Evolutionary conservation across 495 filamentous ascomycete species (phyloP), one percentile per base, ranked within the genome.

Genomic region (Penicillium alfredii): DNA sequence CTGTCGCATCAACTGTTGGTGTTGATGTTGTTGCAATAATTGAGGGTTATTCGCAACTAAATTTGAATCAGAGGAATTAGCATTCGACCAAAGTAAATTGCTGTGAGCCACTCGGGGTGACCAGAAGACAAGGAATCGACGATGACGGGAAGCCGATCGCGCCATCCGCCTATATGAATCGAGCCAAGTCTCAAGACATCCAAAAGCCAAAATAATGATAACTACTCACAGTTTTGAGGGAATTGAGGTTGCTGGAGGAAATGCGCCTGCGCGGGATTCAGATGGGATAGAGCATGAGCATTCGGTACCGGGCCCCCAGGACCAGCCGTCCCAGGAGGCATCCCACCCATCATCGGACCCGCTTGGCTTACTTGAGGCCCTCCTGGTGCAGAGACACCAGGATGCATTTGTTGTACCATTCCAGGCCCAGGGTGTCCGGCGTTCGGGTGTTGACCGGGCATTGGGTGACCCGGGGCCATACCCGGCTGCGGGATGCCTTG

Each of bases 351-450:
- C 74, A 82, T 77, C 41, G 84, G 79, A 15, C 81, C 82, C 17
- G 80, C 74, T 42, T 89, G 84, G 51, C 74, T 86, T 21, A 89
- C 85, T 49, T 92, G 87, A 31, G 79, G 77, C 24, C 76, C 78
- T 38, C 80, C 81, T 6, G 86, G 84, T 7, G 75, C 84, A 22
- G 86, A 88, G n/a, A 87, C 87, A 25, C 82, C 84, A 53, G 84
- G 82, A 51, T 92, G 86, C 55, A 82, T 83, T 57, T 82, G 82
- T 49, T 84, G 86, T 25, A 78, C 77, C 71, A 93, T 88, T 14
- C 65, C 74, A 50, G 63, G 64, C 25, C 55, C 66, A 12, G 64
- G 72, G 50, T 63, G 69, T 64, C 41, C 72, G 68, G 46, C 66
- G 43, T 66, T 82, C 35, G 82, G 85, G 51, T 86, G 84, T 54